Evolutionary conservation across 768 basidiomycete species (phyloP), one percentile per base, ranked within the genome.

Genomic region (Tylopilus subfusipes): DNA sequence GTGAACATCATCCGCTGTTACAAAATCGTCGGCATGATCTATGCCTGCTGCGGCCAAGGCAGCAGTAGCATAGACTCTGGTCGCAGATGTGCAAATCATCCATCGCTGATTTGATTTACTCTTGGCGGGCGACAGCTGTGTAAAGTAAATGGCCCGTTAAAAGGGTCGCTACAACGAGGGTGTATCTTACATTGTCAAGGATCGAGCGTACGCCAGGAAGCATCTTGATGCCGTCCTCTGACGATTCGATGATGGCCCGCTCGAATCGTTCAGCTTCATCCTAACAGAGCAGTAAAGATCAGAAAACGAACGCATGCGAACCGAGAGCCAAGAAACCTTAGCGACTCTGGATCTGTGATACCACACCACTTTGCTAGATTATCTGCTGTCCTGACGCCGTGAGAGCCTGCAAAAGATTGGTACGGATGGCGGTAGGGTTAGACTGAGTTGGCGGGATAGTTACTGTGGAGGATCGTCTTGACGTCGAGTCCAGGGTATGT

Each of bases 41-140:
- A 95, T 77, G 2, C 78, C 81, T 45, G 86, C 84, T 22, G 81
- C 79, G 18, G 70, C 71, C 47, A 96, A 76, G 11, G 93, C 92
- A 29, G 83, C 77, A 2, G 77, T 68, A 14, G 93, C 93, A 68
- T 97, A 96, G 19, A 62, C 68, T 44, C 78, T 78, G 18, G 93
- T 94, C 0, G 93, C 92, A 66, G 86, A 85, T 30, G 93, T 95
- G 70, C 90, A 91, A 61, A 97, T 87, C 0, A 90, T 86, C 91
- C 92, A 97, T 25, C 76, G 76, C 19, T 88, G 85, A 18, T 81
- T 81, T 9, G 86, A 82, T 11, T 62, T 58, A 42, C 58, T 63
- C 50, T 56, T 63, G 29, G 61, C 66, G 0, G 59, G 61, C 7
- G 46, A 56, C 19, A 77, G 53, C 75, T 75, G 8, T 16, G 11